Evolutionary conservation across 495 filamentous ascomycete genomes (phyloP).

Genomic region (Aspergillus sclerotiicarbonarius): DNA sequence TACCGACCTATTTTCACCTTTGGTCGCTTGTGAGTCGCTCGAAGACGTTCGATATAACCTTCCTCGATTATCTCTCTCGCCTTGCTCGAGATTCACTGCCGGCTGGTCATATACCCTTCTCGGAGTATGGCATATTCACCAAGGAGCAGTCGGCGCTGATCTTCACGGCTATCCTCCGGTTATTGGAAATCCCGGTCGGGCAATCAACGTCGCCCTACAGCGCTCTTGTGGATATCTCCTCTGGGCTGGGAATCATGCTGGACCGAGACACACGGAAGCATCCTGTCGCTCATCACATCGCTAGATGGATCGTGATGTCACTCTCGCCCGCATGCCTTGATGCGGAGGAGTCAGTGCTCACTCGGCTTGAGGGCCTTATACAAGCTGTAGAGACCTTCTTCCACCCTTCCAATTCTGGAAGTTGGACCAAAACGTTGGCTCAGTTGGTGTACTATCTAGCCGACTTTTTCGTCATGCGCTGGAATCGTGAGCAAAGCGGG

Average conservation of each 20-base stretch:
- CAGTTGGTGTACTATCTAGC: constrained; percentile 91
- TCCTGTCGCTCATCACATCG: constrained; percentile 85
- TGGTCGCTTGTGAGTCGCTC: constrained; percentile 94
- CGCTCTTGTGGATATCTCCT: constrained; percentile 70
- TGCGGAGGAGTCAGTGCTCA: constrained; percentile 72
- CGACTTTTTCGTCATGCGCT: constrained; percentile 96
- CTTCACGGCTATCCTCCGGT: constrained; percentile 84
- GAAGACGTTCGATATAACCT: constrained; percentile 79
- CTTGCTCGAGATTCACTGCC: constrained; percentile 78
- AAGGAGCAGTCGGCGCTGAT: constrained; percentile 88
- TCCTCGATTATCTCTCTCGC: constrained; percentile 85
- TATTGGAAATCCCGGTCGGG: constrained; percentile 95
- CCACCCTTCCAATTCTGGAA: constrained; percentile 93
- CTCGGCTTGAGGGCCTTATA: constrained; percentile 87
- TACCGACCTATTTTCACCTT: constrained; percentile 91
- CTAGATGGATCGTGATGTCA: constrained; percentile 94
- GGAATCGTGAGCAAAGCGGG: constrained; percentile 90
- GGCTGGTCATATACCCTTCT: constrained; percentile 74
- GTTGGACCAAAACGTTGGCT: constrained; percentile 85
- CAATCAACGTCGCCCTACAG: constrained; percentile 94
- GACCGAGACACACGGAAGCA: constrained; percentile 92
- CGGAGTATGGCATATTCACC: constrained; percentile 85
- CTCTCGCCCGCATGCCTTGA: constrained; percentile 83
- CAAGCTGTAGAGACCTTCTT: constrained; percentile 98
- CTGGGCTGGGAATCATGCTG: constrained; percentile 78